These are phyloP conservation scores for Protomyces arabidopsidicola DNA, from an alignment of 1,139 yeast genomes.

Conservation along the genomic window DNA sequence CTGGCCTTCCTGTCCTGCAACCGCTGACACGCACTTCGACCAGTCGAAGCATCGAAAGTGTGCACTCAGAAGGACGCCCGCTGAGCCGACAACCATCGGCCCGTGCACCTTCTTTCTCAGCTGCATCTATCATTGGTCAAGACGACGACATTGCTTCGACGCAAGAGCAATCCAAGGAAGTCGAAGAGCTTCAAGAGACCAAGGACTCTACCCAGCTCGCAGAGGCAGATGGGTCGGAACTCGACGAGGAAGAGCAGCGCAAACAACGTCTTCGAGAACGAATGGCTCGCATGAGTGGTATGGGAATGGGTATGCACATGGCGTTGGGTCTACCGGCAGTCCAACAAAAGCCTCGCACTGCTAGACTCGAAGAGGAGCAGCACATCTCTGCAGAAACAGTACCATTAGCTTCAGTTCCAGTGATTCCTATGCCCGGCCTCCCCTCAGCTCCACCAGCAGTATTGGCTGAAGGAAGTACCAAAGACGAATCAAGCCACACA, in stretches of 20 bases:
- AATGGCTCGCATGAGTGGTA: slow-evolving; percentile 93
- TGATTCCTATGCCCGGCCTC: slow-evolving; percentile 49
- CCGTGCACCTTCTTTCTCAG: not conserved
- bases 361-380: slow-evolving; percentile 35
- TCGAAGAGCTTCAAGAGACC: too few species aligned
- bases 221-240: slow-evolving; percentile 43
- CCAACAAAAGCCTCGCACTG: slow-evolving; percentile 38
- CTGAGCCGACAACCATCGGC: not conserved
- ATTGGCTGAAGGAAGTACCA: not conserved
- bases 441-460: slow-evolving; percentile 34
- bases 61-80: not conserved
- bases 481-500: not conserved
- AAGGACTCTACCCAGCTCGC: too few species aligned
- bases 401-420: slow-evolving; percentile 44
- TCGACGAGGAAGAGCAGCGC: slow-evolving; percentile 73
- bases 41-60: not conserved
- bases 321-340: slow-evolving; percentile 38
- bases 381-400: slow-evolving; percentile 32
- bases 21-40: not conserved
- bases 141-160: too few species aligned
- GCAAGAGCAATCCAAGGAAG: too few species aligned
- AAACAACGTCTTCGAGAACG: slow-evolving; percentile 79
- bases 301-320: slow-evolving; percentile 62
- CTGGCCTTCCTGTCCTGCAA: not conserved
- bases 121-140: too few species aligned